A percentile compares a stretch with the other conserved stretches of the same genome.
These are phyloP conservation scores for Aurantiochytrium sp. DNA, from an alignment of 108 stramenopile species.

Conservation along the genomic window DNA sequence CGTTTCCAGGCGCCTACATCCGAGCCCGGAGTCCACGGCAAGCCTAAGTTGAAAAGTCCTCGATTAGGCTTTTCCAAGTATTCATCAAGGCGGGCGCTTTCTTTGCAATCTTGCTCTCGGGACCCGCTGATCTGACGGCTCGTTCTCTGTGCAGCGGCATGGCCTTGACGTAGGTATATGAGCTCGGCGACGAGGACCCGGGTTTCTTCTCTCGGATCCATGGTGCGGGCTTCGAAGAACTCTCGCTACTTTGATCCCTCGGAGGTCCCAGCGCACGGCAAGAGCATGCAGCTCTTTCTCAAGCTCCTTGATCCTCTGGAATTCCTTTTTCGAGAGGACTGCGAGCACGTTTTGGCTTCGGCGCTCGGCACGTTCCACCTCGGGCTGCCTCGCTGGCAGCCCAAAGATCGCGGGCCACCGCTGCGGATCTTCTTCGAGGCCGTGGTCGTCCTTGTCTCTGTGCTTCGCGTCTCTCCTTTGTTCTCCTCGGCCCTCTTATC, in stretches of 20 bases:
- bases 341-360: slow-evolving; percentile 8
- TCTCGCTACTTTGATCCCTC: neutral
- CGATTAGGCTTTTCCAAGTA: too few relatives aligned
- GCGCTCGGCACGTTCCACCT: neutral
- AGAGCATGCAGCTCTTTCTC: neutral
- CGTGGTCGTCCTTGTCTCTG: too few relatives aligned
- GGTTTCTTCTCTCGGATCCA: neutral
- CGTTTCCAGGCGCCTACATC: neutral
- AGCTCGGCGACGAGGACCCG: neutral
- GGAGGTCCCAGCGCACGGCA: neutral
- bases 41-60: too few relatives aligned
- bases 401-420: neutral
- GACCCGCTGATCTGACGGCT: neutral
- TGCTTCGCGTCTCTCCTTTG: too few relatives aligned
- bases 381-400: neutral
- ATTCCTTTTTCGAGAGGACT: neutral
- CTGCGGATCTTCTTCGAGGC: too few relatives aligned
- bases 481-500: too few relatives aligned
- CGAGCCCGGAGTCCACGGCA: too few relatives aligned
- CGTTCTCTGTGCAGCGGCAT: neutral
- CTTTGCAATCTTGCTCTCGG: neutral
- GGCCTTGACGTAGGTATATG: neutral
- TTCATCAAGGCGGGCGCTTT: neutral
- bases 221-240: neutral
- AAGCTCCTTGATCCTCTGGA: neutral